Evolutionary conservation across 345 rosid genomes (phyloP).

Genomic region (Ceriops decandra): DNA sequence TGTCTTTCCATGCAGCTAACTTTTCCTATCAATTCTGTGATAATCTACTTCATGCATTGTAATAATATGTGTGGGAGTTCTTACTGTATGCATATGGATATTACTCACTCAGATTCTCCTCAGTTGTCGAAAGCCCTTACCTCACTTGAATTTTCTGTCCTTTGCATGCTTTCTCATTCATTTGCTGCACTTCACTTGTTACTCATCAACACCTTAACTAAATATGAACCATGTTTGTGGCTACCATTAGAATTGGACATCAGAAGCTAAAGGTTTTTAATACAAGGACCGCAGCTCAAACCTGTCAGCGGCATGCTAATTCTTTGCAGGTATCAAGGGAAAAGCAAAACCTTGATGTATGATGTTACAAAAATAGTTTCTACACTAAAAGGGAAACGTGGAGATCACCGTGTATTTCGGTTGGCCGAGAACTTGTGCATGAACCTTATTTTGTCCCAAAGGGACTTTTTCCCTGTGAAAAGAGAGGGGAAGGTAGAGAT

Average conservation of each 20-base stretch:
- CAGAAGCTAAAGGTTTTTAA: constrained; percentile 9
- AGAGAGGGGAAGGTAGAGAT: constrained; percentile 84
- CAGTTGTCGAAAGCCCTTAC: background rate
- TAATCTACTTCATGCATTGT: background rate
- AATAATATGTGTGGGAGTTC: background rate
- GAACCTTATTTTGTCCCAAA: constrained; percentile 79
- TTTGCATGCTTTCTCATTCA: background rate
- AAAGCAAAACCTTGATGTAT: constrained; percentile 87
- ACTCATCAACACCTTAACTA: background rate
- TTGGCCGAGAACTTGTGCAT: constrained; percentile 93
- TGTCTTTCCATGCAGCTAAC: constrained; percentile 14
- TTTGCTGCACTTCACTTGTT: background rate
- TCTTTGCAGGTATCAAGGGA: constrained; percentile 79
- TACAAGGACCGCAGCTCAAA: constrained; percentile 11
- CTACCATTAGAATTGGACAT: constrained; percentile 3
- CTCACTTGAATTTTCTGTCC: background rate
- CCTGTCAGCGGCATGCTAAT: background rate
- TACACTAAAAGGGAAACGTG: constrained; percentile 87
- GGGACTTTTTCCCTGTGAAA: constrained; percentile 87
- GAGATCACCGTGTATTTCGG: constrained; percentile 93
- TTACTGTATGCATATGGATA: constrained; percentile 2
- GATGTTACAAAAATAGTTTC: constrained; percentile 93
- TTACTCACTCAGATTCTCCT: constrained; percentile 4
- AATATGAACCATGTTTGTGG: background rate
- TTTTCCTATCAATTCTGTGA: constrained; percentile 4